phyloP scores from a whole-genome alignment of 2,329 filamentous ascomycete species.

The Diaporthe ilicicola region DNA sequence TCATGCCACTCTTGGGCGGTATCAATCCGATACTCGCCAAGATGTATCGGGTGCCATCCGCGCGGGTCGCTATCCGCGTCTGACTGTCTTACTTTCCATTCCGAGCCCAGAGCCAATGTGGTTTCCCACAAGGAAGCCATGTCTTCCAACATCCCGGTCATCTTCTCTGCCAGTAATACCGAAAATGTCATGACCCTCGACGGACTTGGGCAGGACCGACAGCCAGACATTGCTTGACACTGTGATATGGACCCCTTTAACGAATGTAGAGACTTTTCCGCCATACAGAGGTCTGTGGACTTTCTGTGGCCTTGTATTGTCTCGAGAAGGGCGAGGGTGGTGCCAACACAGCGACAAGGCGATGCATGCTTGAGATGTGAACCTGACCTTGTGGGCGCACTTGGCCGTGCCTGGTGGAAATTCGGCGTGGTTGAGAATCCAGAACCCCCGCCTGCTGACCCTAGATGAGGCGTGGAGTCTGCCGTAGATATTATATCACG shows the following conservation, averaged over 20 bases:
- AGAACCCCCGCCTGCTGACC: background rate
- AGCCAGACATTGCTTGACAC: slow-evolving; percentile 1
- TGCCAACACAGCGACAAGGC: slow-evolving; percentile 4
- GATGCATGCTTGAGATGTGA: background rate
- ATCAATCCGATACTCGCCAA: slow-evolving; percentile 14
- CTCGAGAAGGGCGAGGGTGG: background rate
- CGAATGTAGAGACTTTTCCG: background rate
- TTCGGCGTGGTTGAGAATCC: background rate
- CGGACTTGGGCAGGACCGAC: background rate
- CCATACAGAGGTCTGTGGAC: background rate
- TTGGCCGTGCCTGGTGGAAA: background rate
- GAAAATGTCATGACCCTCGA: slow-evolving; percentile 12
- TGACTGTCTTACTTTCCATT: background rate
- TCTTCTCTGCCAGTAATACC: slow-evolving; percentile 5
- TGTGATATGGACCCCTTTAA: slow-evolving; percentile 15
- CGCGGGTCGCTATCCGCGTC: background rate
- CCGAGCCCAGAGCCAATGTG: background rate
- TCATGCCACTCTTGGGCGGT: background rate
- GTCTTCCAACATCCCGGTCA: slow-evolving; percentile 14
- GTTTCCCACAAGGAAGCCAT: slow-evolving; percentile 11
- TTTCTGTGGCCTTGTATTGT: slow-evolving; percentile 3
- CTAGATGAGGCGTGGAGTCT: background rate
- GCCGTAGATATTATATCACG: background rate
- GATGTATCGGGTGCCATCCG: background rate
- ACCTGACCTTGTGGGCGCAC: background rate